Evolutionary conservation across 1,284 basidiomycete genomes (phyloP), one percentile per base, ranked within the genome.

Genomic region (Trichosporon sp.): DNA sequence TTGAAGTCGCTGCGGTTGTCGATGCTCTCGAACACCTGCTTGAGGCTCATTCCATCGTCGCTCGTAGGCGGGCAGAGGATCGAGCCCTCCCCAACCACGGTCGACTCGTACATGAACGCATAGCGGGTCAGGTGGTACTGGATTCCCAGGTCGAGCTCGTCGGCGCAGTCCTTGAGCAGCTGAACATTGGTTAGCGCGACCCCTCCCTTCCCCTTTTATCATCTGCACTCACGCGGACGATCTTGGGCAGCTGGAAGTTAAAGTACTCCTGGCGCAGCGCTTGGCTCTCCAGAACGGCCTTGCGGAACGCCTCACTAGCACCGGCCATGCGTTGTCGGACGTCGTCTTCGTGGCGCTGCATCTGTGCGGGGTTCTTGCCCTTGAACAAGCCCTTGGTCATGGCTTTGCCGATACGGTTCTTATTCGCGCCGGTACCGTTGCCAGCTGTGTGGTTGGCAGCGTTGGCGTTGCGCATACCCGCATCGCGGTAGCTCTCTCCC

Each of bases 71-170:
- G 63, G 71, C 81, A 74, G 73, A 88, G 83, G 80, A 84, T 91
- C 88, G 74, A 92, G 89, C 95, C 96, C 73, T 99, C 97, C 75
- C 88, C 91, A 21, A 98, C 86, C 1, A 96, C 86, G 13, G 93
- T 91, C 75, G 90, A 93, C 84, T 99, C 96, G 78, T 91, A 97
- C 27, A 98, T 84, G 84, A 94, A 98, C 0, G 95, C 93, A 81
- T 97, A 99, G 78, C 95, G 88, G 1, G 93, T 91, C 56, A 99
- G 86, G 83, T 99, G 96, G 82, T 98, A 99, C 82, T 99, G 96
- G 12, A 92, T 93, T 15, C 95, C 97, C 56, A 98, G 86, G 81
- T 99, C 97, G 70, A 98, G 90, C 83, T 99, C 97, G 76, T 98
- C 95, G 12, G 92, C 89, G 74, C 92, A 92, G 80, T 98, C 95